These are phyloP conservation scores for Lathyrus oleraceus DNA, from an alignment of 306 rosid genomes.

Conservation along the genomic window DNA sequence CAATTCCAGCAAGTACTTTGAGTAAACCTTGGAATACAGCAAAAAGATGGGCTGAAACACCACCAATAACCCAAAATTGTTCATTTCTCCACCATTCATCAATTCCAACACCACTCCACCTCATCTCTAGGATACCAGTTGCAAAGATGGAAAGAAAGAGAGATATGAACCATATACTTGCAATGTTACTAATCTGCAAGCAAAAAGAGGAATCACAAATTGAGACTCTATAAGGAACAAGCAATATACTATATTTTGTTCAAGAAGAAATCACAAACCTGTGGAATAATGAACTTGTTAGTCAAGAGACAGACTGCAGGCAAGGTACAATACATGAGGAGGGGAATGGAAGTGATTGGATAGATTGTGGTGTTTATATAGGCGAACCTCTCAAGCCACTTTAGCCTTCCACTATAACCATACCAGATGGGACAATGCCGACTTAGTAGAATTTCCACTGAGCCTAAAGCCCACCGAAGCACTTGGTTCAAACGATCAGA, in stretches of 20 bases:
- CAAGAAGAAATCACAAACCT: slow-evolving; percentile 56
- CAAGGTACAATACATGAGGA: slow-evolving; percentile 84
- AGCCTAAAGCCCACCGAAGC: slow-evolving; percentile 96
- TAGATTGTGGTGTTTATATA: slow-evolving; percentile 97
- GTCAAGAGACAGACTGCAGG: slow-evolving; percentile 97
- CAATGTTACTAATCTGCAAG: slow-evolving; percentile 93
- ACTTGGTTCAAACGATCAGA: slow-evolving; percentile 98
- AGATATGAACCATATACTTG: slow-evolving; percentile 93
- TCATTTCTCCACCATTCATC: slow-evolving; percentile 99
- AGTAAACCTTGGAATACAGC: slow-evolving; percentile 96
- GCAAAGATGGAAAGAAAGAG: slow-evolving; percentile 98
- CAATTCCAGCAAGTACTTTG: slow-evolving; percentile 94
- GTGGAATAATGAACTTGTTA: slow-evolving; percentile 96
- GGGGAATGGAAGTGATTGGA: slow-evolving; percentile 91
- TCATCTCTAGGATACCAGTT: slow-evolving; percentile 95
- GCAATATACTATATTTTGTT: neutral
- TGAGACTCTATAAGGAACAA: neutral
- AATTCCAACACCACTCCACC: slow-evolving; percentile 98
- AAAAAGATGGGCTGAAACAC: slow-evolving; percentile 90
- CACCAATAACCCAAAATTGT: slow-evolving; percentile 98
- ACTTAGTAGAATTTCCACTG: slow-evolving; percentile 93
- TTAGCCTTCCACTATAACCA: slow-evolving; percentile 89
- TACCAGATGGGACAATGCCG: slow-evolving; percentile 98
- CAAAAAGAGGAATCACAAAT: neutral
- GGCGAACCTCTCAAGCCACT: slow-evolving; percentile 94